phyloP scores from a whole-genome alignment of 139 green algal genomes.

The Volvox africanus region DNA sequence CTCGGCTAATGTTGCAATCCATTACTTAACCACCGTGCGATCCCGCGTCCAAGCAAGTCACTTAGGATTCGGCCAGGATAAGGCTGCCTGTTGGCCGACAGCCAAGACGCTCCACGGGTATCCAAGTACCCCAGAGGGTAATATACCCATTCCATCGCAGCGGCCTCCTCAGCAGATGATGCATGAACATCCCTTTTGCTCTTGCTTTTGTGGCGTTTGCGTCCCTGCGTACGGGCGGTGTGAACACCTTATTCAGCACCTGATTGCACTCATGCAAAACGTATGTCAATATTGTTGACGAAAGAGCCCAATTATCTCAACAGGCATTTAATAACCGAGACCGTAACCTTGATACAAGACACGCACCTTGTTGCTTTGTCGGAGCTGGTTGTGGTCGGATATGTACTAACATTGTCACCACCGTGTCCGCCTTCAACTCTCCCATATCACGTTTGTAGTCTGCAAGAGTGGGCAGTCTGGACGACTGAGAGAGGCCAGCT shows the following conservation, averaged over 20 bases:
- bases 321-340: background rate
- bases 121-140: too few relatives aligned
- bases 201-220: slow-evolving; percentile 37
- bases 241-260: background rate
- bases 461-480: slow-evolving; percentile 23
- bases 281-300: background rate
- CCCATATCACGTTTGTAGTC: slow-evolving; percentile 68
- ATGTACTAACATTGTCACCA: slow-evolving; percentile 70
- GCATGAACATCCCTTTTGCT: slow-evolving; percentile 45
- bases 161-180: slow-evolving; percentile 21
- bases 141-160: background rate
- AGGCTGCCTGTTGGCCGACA: too few relatives aligned
- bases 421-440: slow-evolving; percentile 63
- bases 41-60: too few relatives aligned
- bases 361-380: slow-evolving; percentile 40
- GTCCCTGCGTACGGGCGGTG: background rate
- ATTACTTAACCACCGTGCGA: too few relatives aligned
- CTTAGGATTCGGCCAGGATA: too few relatives aligned
- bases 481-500: background rate
- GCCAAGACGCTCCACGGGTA: too few relatives aligned
- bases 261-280: background rate
- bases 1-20: too few relatives aligned
- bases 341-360: background rate
- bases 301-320: background rate
- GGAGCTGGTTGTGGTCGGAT: slow-evolving; percentile 47